A percentile compares a stretch with the other conserved stretches of the same genome.
Conservation (phyloP, 495 filamentous ascomycete genomes). For the Podospora conica region DNA sequence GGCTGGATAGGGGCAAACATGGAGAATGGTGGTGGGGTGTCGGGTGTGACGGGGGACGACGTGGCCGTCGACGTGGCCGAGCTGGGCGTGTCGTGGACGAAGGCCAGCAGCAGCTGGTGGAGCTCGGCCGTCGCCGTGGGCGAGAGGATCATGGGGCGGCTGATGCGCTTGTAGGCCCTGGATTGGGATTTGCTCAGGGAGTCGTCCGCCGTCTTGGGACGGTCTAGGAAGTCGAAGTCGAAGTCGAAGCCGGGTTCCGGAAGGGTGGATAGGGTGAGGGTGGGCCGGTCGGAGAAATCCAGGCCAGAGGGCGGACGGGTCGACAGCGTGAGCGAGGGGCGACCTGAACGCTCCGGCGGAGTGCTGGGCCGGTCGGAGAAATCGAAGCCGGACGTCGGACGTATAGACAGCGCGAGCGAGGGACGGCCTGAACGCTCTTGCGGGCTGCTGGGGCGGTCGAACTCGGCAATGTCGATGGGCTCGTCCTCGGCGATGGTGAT, state of each 20-base stretch:
- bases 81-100: conserved; percentile 19
- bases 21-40: conserved; percentile 17
- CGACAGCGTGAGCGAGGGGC: conserved; percentile 14
- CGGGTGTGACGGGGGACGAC: conserved; percentile 25
- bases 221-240: conserved; percentile 7
- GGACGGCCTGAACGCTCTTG: conserved; percentile 5
- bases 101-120: conserved; percentile 27
- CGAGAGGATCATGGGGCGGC: conserved; percentile 28
- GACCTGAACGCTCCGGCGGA: conserved; percentile 5
- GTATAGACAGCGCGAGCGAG: conserved; percentile 16
- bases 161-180: conserved; percentile 33
- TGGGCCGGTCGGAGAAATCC: conserved; percentile 4
- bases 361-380: conserved; percentile 4
- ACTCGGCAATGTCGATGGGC: not conserved
- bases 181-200: conserved; percentile 6
- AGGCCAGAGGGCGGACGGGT: not conserved
- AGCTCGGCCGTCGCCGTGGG: conserved; percentile 31
- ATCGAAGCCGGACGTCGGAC: not conserved
- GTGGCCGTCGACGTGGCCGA: conserved; percentile 22
- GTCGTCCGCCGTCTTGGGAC: conserved; percentile 15
- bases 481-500: not conserved
- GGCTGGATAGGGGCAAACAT: conserved; percentile 17
- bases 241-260: not conserved
- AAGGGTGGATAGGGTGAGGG: conserved; percentile 16
- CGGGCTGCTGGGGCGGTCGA: not conserved